Evolutionary conservation across 2,329 filamentous ascomycete species (phyloP).

Genomic region (Pseudocercospora ulei): DNA sequence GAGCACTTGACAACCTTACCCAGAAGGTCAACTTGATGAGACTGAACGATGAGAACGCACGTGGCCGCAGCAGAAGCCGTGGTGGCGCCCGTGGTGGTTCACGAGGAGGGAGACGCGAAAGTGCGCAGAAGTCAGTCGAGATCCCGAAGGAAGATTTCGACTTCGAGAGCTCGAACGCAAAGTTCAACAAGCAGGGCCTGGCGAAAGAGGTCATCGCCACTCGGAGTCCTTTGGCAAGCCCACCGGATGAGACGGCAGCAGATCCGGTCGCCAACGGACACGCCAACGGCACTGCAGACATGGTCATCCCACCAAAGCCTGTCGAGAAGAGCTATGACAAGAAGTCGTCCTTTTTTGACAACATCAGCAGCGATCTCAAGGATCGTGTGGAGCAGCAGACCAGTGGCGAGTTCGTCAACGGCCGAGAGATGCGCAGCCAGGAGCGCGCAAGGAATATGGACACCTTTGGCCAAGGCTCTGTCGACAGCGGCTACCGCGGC

Average conservation of each 20-base stretch:
- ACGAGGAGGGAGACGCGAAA: constrained; percentile 33
- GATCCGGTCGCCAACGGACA: constrained; percentile 26
- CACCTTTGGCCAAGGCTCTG: constrained; percentile 92
- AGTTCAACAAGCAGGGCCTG: constrained; percentile 79
- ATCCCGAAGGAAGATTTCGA: constrained; percentile 88
- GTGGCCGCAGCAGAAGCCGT: constrained; percentile 43
- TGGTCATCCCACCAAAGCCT: constrained; percentile 39
- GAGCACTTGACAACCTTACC: constrained; percentile 56
- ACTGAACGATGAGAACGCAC: constrained; percentile 26
- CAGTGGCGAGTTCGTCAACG: constrained; percentile 53
- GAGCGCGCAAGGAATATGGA: constrained; percentile 95
- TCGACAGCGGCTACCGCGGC: constrained; percentile 64
- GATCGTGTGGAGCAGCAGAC: constrained; percentile 58
- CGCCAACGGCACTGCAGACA: constrained; percentile 33
- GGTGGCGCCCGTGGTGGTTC: constrained; percentile 38
- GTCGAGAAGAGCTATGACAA: constrained; percentile 66
- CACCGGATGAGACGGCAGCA: constrained; percentile 23
- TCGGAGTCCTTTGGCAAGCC: constrained; percentile 54
- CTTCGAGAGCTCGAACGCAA: constrained; percentile 75
- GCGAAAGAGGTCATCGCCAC: constrained; percentile 78
- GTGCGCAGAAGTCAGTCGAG: constrained; percentile 53
- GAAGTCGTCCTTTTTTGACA: constrained; percentile 87
- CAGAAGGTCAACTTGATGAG: constrained; percentile 71
- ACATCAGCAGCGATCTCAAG: constrained; percentile 88
- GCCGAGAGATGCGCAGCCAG: constrained; percentile 80